These are phyloP conservation scores for Kokia cookei DNA, from an alignment of 441 rosid species.

Conservation along the genomic window DNA sequence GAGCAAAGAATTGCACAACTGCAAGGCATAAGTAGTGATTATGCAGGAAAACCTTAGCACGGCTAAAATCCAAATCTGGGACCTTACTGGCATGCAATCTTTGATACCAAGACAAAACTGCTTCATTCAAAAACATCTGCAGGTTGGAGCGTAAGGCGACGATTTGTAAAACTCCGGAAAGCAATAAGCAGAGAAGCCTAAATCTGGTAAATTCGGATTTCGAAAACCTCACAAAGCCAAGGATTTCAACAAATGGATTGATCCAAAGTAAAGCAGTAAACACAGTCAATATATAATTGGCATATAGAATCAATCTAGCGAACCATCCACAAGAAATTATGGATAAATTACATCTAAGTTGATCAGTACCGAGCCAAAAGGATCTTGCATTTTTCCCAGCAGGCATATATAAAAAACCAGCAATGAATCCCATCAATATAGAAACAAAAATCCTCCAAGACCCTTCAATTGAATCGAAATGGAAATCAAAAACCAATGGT, in stretches of 20 bases:
- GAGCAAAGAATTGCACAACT: constrained; percentile 65
- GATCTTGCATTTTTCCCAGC: constrained; percentile 69
- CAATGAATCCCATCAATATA: constrained; percentile 50
- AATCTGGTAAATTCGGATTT: constrained; percentile 36
- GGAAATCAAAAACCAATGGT: constrained; percentile 47
- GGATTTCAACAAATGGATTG: constrained; percentile 55
- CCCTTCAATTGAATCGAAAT: constrained; percentile 48
- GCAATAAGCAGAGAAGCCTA: constrained; percentile 47
- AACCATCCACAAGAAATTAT: constrained; percentile 82
- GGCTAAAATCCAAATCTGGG: constrained; percentile 84
- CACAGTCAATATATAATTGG: constrained; percentile 31
- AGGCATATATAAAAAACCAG: constrained; percentile 65
- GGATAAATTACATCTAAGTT: constrained; percentile 48
- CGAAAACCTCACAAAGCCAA: constrained; percentile 43
- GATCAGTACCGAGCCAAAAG: constrained; percentile 94
- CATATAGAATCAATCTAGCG: constrained; percentile 51
- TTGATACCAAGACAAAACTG: constrained; percentile 87
- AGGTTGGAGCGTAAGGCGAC: constrained; percentile 61
- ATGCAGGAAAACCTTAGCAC: constrained; percentile 88
- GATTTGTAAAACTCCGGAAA: constrained; percentile 52
- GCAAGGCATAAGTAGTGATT: constrained; percentile 82
- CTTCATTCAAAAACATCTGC: constrained; percentile 93
- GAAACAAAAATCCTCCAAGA: constrained; percentile 41
- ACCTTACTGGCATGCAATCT: constrained; percentile 77
- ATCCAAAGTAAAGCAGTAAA: constrained; percentile 79